Base-by-base conservation (phyloP, 352 stramenopile genomes). In the Pythium utonaiense region DNA sequence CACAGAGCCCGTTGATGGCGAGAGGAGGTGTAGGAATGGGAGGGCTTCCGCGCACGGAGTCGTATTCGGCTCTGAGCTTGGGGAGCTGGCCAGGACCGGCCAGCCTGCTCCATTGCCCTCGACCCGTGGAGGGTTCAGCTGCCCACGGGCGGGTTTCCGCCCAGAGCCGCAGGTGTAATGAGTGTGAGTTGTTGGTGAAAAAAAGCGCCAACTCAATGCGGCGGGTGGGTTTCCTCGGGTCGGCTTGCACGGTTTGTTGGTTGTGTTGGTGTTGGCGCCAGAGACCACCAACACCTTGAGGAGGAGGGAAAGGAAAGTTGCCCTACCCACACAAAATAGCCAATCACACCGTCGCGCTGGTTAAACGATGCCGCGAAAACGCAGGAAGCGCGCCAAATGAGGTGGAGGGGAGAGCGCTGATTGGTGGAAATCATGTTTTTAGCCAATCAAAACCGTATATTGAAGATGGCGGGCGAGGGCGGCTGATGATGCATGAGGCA, bases 391-490 rank as follows among this genome's bases (percentile, higher is more conserved):
- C 60, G 60, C 60, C 60, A 67, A 67, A 44, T 55, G 14, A 49
- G n/a, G 53, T 54, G 60, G 60, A 61, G 60, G 60, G 60, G 47
- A 58, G 19, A 27, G 3, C 6, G 2, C 3, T 47, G 25, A 67
- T 67, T 67, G 60, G 60, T 14, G 58, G 8, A 58, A 67, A 66
- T 36, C 14, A 5, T 9, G 1, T 54, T 61, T 51, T 44, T 24
- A 53, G 38, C 60, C 53, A 67, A 67, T 67, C 53, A 57, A 13
- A 55, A 14, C 16, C 1, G 16, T 4, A 56, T 41, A 13, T 56
- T 60, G 42, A 66, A 57, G 41, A 57, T 60, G 51, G 59, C 59
- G 59, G 59, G 58, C 55, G 58, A 63, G 40, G 24, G 21, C 51
- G 54, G 59, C 51, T 60, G 59, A 60, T 47, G 59, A 66, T 58